A percentile compares a stretch with the other conserved stretches of the same genome.
These are phyloP conservation scores for Saccharata proteae DNA, from an alignment of 2,329 filamentous ascomycete genomes.

Conservation along the genomic window DNA sequence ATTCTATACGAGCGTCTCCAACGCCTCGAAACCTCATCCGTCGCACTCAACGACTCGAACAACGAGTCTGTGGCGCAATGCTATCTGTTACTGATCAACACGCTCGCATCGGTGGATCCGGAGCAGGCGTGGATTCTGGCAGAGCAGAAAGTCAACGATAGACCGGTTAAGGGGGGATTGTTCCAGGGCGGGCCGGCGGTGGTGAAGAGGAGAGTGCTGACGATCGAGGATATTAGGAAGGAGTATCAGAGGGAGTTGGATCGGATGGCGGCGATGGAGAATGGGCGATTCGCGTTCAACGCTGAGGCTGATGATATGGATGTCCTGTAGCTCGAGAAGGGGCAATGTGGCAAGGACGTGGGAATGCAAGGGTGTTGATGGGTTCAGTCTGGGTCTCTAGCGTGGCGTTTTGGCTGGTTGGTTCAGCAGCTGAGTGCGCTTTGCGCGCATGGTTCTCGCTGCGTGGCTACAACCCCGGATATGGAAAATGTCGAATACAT, in stretches of 20 bases:
- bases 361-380: no score
- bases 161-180: slow-evolving; percentile 14
- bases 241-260: slow-evolving; percentile 88
- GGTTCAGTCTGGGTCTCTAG: no score
- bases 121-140: slow-evolving; percentile 73
- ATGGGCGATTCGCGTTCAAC: slow-evolving; percentile 74
- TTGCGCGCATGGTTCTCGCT: no score
- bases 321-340: no score
- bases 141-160: slow-evolving; percentile 34
- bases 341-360: no score
- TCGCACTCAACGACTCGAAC: slow-evolving; percentile 29
- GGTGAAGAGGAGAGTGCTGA: slow-evolving; percentile 63
- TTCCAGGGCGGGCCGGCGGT: slow-evolving; percentile 24
- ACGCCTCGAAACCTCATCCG: slow-evolving; percentile 32
- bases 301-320: slow-evolving; percentile 14
- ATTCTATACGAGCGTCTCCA: slow-evolving; percentile 45
- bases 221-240: slow-evolving; percentile 71
- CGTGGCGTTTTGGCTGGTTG: no score
- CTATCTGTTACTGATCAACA: slow-evolving; percentile 87
- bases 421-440: no score
- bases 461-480: no score
- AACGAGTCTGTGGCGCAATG: slow-evolving; percentile 53
- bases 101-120: slow-evolving; percentile 70
- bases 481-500: no score
- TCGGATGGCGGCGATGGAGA: slow-evolving; percentile 73